Conservation (phyloP, 2,329 filamentous ascomycete species). For the Penicillium sp. region DNA sequence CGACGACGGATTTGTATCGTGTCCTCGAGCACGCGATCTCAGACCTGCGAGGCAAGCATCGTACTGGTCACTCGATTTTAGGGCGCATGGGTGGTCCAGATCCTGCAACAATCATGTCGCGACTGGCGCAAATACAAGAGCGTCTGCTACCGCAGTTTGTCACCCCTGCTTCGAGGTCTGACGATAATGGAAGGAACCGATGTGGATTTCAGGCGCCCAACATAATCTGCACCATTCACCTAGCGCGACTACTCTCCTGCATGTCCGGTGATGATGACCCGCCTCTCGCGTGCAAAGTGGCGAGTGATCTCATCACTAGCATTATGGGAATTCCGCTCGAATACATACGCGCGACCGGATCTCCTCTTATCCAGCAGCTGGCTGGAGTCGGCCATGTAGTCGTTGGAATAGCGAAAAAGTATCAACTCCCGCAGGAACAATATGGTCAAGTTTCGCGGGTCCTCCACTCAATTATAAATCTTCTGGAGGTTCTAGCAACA, state of each 20-base stretch:
- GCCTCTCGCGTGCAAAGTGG: not conserved
- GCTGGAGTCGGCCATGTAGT: slow-evolving; percentile 2
- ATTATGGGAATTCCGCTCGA: slow-evolving; percentile 1
- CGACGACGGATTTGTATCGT: slow-evolving; percentile 6
- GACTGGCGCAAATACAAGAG: not conserved
- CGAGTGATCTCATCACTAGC: not conserved
- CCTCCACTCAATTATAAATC: not conserved
- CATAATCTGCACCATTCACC: slow-evolving; percentile 9
- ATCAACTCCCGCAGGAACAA: not conserved
- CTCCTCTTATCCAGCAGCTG: slow-evolving; percentile 2
- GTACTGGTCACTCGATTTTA: not conserved
- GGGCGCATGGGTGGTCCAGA: not conserved
- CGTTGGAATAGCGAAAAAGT: not conserved
- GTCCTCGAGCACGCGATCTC: slow-evolving; percentile 7
- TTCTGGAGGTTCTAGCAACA: not conserved
- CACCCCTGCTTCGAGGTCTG: slow-evolving; percentile 1
- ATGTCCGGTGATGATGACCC: not conserved
- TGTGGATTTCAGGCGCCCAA: slow-evolving; percentile 7
- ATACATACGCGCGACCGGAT: not conserved
- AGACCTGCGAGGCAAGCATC: not conserved
- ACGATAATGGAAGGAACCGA: slow-evolving; percentile 1
- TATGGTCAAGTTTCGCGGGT: not conserved
- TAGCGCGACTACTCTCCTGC: not conserved
- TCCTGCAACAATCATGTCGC: not conserved
- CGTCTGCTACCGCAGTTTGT: not conserved